phyloP scores from a whole-genome alignment of 129 eudicot species.

The Pulicaria dysenterica region DNA sequence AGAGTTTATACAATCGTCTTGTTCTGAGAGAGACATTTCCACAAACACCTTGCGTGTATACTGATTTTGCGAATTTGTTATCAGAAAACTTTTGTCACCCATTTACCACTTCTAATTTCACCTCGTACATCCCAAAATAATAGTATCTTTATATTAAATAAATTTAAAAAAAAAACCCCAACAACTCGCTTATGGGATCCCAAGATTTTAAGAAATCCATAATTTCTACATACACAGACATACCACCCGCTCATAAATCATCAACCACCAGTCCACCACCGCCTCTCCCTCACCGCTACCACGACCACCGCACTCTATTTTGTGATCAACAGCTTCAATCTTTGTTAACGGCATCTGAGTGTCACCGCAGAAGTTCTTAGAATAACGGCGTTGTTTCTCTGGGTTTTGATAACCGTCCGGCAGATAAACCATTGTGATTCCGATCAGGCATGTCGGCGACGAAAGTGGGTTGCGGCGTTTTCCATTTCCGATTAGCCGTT shows the following conservation, averaged over 20 bases:
- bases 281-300: background rate
- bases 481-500: slow-evolving; percentile 28
- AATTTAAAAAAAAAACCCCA: background rate
- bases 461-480: slow-evolving; percentile 36
- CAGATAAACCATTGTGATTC: slow-evolving; percentile 24
- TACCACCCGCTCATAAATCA: background rate
- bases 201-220: slow-evolving; percentile 11
- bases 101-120: background rate
- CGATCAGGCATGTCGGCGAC: slow-evolving; percentile 1
- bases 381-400: slow-evolving; percentile 16
- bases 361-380: background rate
- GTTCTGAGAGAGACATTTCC: slow-evolving; percentile 33
- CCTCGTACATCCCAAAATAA: slow-evolving; percentile 9
- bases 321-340: slow-evolving; percentile 9
- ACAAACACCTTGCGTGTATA: slow-evolving; percentile 33
- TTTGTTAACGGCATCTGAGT: background rate
- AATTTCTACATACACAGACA: background rate
- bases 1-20: background rate
- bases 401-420: slow-evolving; percentile 29
- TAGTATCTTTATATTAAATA: slow-evolving; percentile 9
- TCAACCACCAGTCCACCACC: slow-evolving; percentile 16
- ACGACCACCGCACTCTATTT: background rate
- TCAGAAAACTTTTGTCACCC: background rate
- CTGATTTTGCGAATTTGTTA: background rate
- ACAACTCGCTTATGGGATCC: background rate